Conservation (phyloP, 306 rosid genomes). For the Pyrus betulifolia region DNA sequence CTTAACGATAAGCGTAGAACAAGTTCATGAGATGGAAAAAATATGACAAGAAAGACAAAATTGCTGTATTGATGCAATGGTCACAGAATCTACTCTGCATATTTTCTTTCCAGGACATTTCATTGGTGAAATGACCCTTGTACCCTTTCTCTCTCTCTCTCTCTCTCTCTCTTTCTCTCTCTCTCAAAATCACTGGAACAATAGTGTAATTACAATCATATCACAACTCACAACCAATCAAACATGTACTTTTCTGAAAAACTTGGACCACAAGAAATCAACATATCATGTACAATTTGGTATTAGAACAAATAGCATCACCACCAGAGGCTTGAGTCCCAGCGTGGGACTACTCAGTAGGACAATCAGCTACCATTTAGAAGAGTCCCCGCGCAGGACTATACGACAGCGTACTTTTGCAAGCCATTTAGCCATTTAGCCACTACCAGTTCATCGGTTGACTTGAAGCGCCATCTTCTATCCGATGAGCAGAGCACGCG, state of each 20-base stretch:
- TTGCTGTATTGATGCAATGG: slow-evolving; percentile 3
- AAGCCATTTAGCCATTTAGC: not conserved
- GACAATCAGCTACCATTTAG: not conserved
- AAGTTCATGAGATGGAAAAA: not conserved
- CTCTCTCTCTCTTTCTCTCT: not conserved
- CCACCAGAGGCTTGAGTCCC: not conserved
- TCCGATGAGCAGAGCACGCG: slow-evolving; percentile 5
- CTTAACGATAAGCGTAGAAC: too few species aligned
- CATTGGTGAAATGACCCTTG: not conserved
- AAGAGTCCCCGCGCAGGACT: not conserved
- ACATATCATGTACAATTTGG: slow-evolving; percentile 44
- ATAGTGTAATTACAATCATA: slow-evolving; percentile 21
- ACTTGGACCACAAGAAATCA: slow-evolving; percentile 12
- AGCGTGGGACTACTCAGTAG: not conserved
- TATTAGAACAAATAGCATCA: slow-evolving; percentile 14
- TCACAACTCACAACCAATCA: slow-evolving; percentile 6
- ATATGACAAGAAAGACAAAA: not conserved
- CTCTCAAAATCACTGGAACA: not conserved
- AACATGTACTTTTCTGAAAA: slow-evolving; percentile 19
- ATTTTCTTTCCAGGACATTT: not conserved
- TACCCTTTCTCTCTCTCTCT: not conserved
- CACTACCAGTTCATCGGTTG: not conserved
- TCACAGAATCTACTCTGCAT: not conserved
- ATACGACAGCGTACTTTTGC: not conserved
- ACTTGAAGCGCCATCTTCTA: slow-evolving; percentile 12